Evolutionary conservation across 1,284 basidiomycete species (phyloP), one percentile per base, ranked within the genome.

Genomic region (Ustilago curta): DNA sequence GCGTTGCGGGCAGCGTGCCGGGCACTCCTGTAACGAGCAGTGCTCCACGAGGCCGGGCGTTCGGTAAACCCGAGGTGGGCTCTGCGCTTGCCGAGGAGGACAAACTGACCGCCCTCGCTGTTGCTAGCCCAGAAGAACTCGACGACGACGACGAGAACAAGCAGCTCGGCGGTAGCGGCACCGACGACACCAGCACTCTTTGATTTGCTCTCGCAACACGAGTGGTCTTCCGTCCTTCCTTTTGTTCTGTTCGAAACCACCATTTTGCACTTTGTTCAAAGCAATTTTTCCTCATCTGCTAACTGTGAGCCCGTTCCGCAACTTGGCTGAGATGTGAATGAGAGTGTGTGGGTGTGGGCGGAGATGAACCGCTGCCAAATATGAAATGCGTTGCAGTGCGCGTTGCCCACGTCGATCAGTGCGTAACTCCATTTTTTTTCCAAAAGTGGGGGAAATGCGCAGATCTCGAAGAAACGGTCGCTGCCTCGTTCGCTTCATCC

Each of bases 61-160:
- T 62, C 18, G 65, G 70, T 42, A 64, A 61, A 56, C 49, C 62
- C 8, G 65, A 73, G 11, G 39, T 59, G 4, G 61, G 59, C 31
- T 68, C 70, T 4, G 29, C 70, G 9, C 60, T 73, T 1, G 57
- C 44, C 6, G 71, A 69, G 32, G 62, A 65, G 31, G 32, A 48
- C 21, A 35, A 35, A n/a, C 18, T 45, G 11, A 21, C 67, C 7
- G 25, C 42, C 11, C 21, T 54, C 12, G 25, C 37, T 6, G 55
- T 74, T 16, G 71, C 66, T 9, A 69, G 66, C 29, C 71, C 71
- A 3, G 71, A 74, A 25, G 59, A 59, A 51, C 53, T 74, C 16
- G 61, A 44, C 14, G 18, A 57, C 2, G 65, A 73, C 19, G 50
- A 69, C 18, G 45, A 53, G 43, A 37, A 55, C 47, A 74, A 66